Evolutionary conservation across 805 yeast species (phyloP).

Genomic region (Saturnispora sekii): DNA sequence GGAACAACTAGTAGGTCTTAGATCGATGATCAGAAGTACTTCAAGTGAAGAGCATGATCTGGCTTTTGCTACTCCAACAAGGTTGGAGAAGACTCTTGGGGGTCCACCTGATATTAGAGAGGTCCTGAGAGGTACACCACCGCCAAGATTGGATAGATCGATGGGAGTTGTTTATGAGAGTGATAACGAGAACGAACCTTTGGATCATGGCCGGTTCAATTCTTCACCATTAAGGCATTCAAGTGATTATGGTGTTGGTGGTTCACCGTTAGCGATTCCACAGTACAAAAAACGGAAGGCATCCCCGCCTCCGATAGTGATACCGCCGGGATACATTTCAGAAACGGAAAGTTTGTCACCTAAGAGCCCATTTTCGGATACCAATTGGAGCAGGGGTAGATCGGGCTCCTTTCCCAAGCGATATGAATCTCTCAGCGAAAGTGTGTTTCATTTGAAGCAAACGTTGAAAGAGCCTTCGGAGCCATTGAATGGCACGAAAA

Average conservation of each 20-base stretch:
- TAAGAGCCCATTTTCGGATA: conserved; percentile 2
- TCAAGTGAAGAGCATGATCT: background rate
- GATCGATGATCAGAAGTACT: conserved; percentile 2
- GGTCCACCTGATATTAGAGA: conserved; percentile 5
- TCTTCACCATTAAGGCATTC: background rate
- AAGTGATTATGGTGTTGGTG: conserved; percentile 1
- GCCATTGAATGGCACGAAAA: conserved; percentile 2
- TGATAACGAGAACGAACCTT: conserved; percentile 16
- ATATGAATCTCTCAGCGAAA: conserved; percentile 18
- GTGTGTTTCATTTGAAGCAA: conserved; percentile 14
- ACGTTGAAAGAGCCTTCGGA: background rate
- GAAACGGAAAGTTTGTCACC: background rate
- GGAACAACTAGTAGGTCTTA: conserved; percentile 4
- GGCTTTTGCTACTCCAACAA: background rate
- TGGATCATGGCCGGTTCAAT: too few species aligned
- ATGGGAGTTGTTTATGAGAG: conserved; percentile 25
- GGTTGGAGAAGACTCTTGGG: background rate
- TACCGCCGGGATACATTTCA: background rate
- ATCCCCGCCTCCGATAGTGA: background rate
- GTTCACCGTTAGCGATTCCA: background rate
- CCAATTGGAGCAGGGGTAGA: conserved; percentile 9
- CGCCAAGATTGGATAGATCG: conserved; percentile 14
- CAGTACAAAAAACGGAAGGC: conserved; percentile 1
- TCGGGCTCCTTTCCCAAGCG: conserved; percentile 16
- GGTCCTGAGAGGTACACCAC: conserved; percentile 9